These are phyloP conservation scores for Epichloe glyceriae DNA, from an alignment of 2,329 filamentous ascomycete species.

Conservation along the genomic window DNA sequence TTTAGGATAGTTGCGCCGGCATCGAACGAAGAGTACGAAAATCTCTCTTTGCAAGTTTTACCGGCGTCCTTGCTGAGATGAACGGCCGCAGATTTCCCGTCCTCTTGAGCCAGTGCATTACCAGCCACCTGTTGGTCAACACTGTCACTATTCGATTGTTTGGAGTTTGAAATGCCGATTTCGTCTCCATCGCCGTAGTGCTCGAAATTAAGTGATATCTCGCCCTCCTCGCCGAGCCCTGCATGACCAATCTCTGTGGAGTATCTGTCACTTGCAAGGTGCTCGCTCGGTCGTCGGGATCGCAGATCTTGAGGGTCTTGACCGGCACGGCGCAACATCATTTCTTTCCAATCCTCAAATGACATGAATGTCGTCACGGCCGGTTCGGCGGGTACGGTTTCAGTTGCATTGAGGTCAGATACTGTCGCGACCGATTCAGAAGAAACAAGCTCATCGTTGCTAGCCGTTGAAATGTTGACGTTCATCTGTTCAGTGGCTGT, in stretches of 20 bases:
- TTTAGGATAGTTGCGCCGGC: constrained; percentile 90
- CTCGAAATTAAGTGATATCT: constrained; percentile 55
- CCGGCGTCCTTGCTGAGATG: constrained; percentile 82
- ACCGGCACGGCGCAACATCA: constrained; percentile 75
- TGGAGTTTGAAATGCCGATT: neutral
- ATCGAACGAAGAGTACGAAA: constrained; percentile 96
- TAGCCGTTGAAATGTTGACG: neutral
- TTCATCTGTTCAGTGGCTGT: neutral
- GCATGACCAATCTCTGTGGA: constrained; percentile 59
- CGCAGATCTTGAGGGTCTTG: constrained; percentile 57
- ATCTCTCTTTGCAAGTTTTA: constrained; percentile 93
- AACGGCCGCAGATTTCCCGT: constrained; percentile 37
- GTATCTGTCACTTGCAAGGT: constrained; percentile 31
- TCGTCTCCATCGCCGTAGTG: constrained; percentile 14
- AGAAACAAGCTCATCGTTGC: neutral
- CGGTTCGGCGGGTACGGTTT: constrained; percentile 6
- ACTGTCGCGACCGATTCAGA: neutral
- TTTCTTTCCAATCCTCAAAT: constrained; percentile 96
- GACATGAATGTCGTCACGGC: constrained; percentile 58
- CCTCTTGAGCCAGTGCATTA: constrained; percentile 26
- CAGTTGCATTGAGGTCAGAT: neutral
- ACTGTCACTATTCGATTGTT: constrained; percentile 9
- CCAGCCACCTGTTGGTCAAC: constrained; percentile 21
- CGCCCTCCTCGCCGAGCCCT: constrained; percentile 72
- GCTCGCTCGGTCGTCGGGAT: constrained; percentile 44